Percentiles rank a stretch among this genome's conserved stretches.
Conservation (phyloP, 257 asterid species). For the Euphrasia confusa region DNA sequence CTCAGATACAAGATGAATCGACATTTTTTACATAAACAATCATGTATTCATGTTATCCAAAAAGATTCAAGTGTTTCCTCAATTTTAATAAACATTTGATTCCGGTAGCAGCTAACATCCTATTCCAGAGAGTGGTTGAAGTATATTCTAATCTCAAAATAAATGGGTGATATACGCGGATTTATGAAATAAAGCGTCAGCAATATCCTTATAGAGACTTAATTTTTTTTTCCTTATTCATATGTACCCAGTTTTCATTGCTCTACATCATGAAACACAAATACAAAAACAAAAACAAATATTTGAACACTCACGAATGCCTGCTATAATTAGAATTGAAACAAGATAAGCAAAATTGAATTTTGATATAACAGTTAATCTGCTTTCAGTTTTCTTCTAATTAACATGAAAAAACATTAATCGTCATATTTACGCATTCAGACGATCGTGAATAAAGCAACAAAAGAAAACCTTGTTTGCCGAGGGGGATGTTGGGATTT, state of each 20-base stretch:
- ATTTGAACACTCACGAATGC: background rate
- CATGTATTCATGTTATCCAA: constrained; percentile 6
- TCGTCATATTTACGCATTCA: too few relatives aligned
- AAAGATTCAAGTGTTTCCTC: background rate
- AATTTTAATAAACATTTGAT: background rate
- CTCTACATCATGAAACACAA: background rate
- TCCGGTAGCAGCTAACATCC: background rate
- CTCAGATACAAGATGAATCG: background rate
- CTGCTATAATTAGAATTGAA: too few relatives aligned
- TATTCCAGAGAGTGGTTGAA: background rate
- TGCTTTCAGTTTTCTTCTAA: too few relatives aligned
- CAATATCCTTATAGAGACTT: background rate
- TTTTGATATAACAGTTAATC: too few relatives aligned
- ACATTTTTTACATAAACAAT: background rate
- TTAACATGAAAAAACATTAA: too few relatives aligned
- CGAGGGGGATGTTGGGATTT: constrained; percentile 73
- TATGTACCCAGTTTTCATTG: constrained; percentile 3
- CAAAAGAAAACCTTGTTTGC: constrained; percentile 58
- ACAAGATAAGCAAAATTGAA: too few relatives aligned
- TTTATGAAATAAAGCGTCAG: constrained; percentile 7
- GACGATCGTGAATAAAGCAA: background rate
- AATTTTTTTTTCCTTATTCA: background rate
- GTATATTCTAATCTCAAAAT: constrained; percentile 1
- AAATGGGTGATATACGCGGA: background rate
- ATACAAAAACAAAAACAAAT: background rate